A percentile compares a stretch with the other conserved stretches of the same genome.
Conservation (phyloP, 2,329 filamentous ascomycete species). For the Cercospora sesami region DNA sequence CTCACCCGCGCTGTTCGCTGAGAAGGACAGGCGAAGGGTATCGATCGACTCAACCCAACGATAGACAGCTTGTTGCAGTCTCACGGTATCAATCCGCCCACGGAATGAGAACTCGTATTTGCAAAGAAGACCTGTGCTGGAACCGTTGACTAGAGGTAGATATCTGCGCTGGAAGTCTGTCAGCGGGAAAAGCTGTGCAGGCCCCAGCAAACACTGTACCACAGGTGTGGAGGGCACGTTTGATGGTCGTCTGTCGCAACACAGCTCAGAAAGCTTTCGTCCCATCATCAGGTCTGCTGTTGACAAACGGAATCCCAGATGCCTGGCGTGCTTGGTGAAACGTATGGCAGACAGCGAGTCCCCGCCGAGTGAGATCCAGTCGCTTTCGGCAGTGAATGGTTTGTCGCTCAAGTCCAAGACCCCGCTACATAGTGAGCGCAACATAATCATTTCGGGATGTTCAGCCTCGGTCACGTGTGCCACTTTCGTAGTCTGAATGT, state of each 20-base stretch:
- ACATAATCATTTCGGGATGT: neutral
- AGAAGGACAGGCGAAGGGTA: neutral
- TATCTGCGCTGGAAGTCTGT: neutral
- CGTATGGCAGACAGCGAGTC: neutral
- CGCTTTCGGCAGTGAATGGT: neutral
- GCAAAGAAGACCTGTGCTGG: neutral
- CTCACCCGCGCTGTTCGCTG: neutral
- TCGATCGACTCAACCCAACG: neutral
- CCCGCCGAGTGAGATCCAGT: neutral
- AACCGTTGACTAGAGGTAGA: neutral
- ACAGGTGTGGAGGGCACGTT: neutral
- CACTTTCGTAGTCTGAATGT: neutral
- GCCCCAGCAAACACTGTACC: neutral
- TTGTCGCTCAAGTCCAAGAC: neutral
- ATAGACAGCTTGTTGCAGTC: neutral
- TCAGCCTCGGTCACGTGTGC: rapidly evolving
- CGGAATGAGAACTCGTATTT: neutral
- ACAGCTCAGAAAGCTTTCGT: neutral
- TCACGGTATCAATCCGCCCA: neutral
- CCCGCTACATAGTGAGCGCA: neutral
- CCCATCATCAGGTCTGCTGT: neutral
- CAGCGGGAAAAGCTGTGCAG: neutral
- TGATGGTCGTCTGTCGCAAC: too few relatives aligned
- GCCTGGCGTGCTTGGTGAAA: neutral
- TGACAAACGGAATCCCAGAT: neutral